A percentile compares a stretch with the other conserved stretches of the same genome.
phyloP scores from a whole-genome alignment of 192 early-diverging fungal species.

The Rhizoclosmatium globosum region DNA sequence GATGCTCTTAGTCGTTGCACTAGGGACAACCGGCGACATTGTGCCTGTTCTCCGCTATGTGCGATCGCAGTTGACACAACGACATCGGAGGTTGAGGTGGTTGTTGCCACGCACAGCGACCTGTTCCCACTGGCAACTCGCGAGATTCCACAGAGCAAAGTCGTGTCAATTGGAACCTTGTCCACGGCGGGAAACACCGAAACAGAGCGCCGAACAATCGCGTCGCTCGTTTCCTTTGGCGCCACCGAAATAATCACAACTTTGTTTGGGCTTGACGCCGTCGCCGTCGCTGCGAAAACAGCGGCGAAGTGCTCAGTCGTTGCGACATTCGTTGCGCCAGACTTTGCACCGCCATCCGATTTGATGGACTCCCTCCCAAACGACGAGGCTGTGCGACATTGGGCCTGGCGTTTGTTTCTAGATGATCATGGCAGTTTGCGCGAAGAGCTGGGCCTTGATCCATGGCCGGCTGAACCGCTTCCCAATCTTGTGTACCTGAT shows the following conservation, averaged over 20 bases:
- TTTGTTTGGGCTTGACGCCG: slow-evolving; percentile 4
- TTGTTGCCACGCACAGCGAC: background rate
- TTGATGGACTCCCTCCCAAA: background rate
- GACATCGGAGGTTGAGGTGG: no score
- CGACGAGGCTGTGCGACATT: background rate
- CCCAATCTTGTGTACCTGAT: slow-evolving; percentile 4
- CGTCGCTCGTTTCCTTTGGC: background rate
- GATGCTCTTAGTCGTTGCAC: background rate
- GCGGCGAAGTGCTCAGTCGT: background rate
- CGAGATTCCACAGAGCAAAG: background rate
- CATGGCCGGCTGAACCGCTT: background rate
- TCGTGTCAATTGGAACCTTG: background rate
- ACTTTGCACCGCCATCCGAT: background rate
- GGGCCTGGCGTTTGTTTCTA: slow-evolving; percentile 11
- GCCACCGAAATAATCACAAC: no score
- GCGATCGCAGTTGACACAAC: background rate
- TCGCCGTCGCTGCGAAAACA: background rate
- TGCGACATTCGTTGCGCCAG: slow-evolving; percentile 6
- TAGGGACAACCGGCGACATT: slow-evolving; percentile 12
- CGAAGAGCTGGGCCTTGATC: background rate
- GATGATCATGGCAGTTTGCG: slow-evolving; percentile 1
- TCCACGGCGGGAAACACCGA: background rate
- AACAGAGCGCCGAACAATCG: background rate
- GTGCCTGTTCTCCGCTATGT: background rate
- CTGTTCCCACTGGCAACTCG: background rate